Evolutionary conservation across 257 asterid species (phyloP).

Genomic region (Nicotiana noctiflora): DNA sequence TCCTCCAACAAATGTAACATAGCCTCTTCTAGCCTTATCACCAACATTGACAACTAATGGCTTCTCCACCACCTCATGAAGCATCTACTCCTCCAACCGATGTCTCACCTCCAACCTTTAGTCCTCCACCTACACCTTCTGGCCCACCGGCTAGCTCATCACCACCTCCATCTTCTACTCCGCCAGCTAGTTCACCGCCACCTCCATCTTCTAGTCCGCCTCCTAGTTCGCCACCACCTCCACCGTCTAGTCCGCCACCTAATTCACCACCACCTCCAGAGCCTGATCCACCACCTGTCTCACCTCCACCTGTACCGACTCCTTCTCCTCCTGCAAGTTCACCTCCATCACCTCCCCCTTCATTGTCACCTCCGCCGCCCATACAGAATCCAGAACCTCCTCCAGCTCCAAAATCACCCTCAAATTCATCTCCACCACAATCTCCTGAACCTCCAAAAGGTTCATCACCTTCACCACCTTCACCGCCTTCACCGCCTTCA

Average conservation of each 20-base stretch:
- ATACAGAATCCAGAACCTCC: slow-evolving; percentile 25
- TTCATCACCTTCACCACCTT: slow-evolving; percentile 31
- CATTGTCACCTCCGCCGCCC: slow-evolving; percentile 25
- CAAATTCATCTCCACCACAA: slow-evolving; percentile 18
- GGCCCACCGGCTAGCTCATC: slow-evolving; percentile 10
- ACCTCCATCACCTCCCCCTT: slow-evolving; percentile 21
- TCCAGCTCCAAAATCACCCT: slow-evolving; percentile 13
- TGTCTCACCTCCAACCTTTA: slow-evolving; percentile 10
- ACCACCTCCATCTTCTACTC: slow-evolving; percentile 10
- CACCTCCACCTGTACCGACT: slow-evolving; percentile 18
- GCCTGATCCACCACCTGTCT: slow-evolving; percentile 24
- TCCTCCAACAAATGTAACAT: not conserved
- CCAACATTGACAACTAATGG: slow-evolving; percentile 12
- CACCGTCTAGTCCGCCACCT: not conserved
- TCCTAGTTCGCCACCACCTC: slow-evolving; percentile 2
- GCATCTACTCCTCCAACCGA: slow-evolving; percentile 7
- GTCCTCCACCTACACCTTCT: slow-evolving; percentile 12
- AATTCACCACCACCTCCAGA: slow-evolving; percentile 16
- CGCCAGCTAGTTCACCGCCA: slow-evolving; percentile 14
- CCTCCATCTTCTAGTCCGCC: slow-evolving; percentile 15
- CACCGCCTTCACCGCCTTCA: slow-evolving; percentile 31
- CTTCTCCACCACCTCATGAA: slow-evolving; percentile 13
- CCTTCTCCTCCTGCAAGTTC: slow-evolving; percentile 15
- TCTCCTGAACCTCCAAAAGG: slow-evolving; percentile 27
- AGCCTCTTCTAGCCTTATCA: slow-evolving; percentile 16